These are phyloP conservation scores for Aphanomyces invadans DNA, from an alignment of 352 stramenopile genomes.

Conservation along the genomic window DNA sequence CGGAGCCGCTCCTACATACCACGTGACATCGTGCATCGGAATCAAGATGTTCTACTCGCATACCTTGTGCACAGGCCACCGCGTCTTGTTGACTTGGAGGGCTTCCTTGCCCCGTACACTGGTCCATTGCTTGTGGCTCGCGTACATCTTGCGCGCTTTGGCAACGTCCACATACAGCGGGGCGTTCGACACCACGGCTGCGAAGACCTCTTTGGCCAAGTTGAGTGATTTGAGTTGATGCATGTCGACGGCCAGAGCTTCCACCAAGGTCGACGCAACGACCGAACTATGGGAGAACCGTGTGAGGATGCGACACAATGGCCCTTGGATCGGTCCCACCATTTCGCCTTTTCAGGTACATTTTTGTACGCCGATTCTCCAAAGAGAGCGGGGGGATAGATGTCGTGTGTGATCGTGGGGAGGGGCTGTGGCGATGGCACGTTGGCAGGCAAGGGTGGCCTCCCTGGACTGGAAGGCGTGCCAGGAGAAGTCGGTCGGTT, in stretches of 20 bases:
- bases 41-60: background rate
- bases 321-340: background rate
- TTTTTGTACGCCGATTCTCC: constrained; percentile 16
- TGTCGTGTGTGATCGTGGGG: constrained; percentile 14
- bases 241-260: constrained; percentile 19
- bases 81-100: constrained; percentile 13
- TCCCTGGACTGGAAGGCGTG: no score
- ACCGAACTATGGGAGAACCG: constrained; percentile 20
- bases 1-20: constrained; percentile 3
- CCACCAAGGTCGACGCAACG: constrained; percentile 15
- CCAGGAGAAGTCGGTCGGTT: no score
- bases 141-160: constrained; percentile 1
- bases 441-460: background rate
- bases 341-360: constrained; percentile 9
- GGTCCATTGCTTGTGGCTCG: background rate
- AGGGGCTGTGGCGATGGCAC: background rate
- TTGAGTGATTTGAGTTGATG: constrained; percentile 23
- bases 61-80: constrained; percentile 21
- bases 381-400: constrained; percentile 24
- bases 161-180: constrained; percentile 9
- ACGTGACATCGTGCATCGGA: background rate
- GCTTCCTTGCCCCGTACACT: constrained; percentile 12
- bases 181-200: background rate
- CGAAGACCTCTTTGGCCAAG: constrained; percentile 15
- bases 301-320: no score